Percentiles rank a stretch among this genome's conserved stretches.
phyloP scores from a whole-genome alignment of 139 green algal species.

The Diplosphaera chodatii region DNA sequence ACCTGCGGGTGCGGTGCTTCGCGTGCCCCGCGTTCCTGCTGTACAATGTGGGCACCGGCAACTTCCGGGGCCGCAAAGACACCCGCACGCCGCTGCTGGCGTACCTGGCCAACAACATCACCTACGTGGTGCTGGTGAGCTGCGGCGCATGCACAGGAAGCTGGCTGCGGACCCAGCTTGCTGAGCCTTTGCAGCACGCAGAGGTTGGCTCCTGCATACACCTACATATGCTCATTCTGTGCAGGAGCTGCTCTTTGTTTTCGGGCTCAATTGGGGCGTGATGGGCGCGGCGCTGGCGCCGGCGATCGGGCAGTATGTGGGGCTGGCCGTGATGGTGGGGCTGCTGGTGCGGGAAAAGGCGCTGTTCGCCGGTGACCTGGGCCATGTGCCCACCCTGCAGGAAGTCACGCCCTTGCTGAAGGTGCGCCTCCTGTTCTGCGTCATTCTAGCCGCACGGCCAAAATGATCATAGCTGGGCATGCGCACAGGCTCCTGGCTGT shows the following conservation, averaged over 20 bases:
- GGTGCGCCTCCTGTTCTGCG: too few relatives aligned
- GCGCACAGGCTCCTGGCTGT: too few relatives aligned
- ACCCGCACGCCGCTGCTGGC: slow-evolving; percentile 44
- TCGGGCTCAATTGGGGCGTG: slow-evolving; percentile 38
- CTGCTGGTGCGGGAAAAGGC: slow-evolving; percentile 14
- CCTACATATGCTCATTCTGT: too few relatives aligned
- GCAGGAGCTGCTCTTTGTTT: slow-evolving; percentile 8
- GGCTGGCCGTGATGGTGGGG: slow-evolving; percentile 24
- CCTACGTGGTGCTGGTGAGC: slow-evolving; percentile 22
- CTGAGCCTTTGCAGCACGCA: too few relatives aligned
- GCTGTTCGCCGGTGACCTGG: slow-evolving; percentile 32
- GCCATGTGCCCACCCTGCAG: slow-evolving; percentile 19
- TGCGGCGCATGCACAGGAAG: too few relatives aligned
- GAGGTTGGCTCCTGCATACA: too few relatives aligned
- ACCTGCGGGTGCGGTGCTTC: slow-evolving; percentile 34
- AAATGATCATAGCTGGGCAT: too few relatives aligned
- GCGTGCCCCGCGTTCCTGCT: slow-evolving; percentile 37
- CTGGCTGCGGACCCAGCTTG: too few relatives aligned
- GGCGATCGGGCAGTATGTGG: slow-evolving; percentile 24
- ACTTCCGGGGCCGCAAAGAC: slow-evolving; percentile 53
- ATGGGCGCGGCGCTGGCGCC: slow-evolving; percentile 35
- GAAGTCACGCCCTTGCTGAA: slow-evolving; percentile 32
- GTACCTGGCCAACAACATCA: slow-evolving; percentile 27
- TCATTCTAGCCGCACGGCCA: too few relatives aligned
- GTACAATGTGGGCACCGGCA: slow-evolving; percentile 44